Base-by-base conservation (phyloP, 208 protist genomes). In the Trypanosomatidae sp. region DNA sequence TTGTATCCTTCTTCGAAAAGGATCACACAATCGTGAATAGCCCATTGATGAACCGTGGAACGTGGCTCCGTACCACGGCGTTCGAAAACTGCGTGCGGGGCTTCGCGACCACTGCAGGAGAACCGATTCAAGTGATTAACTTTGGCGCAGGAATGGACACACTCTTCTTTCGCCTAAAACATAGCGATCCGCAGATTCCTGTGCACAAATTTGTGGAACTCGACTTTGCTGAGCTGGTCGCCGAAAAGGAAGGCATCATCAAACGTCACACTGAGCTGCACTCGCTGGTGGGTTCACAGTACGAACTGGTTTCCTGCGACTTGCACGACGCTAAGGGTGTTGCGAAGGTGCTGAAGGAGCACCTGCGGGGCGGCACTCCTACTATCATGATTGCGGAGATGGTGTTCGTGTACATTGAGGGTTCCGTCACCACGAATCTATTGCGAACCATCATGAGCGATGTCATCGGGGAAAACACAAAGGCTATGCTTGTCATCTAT, bases 361-460 rank as follows among this genome's bases (percentile, higher is more conserved):
- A 85, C 72, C 66, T 89, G 22, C 59, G 72, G 17, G 76, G 72
- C 28, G 81, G 80, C 47, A 52, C 85, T 15, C 93, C 93, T 3
- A 97, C 93, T 3, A 81, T 97, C 36, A 66, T 97, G 30, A 70
- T 97, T 10, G 93, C 91, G 9, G 93, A 97, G 74, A 95, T 95
- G 89, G 90, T 97, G 7, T 95, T 97, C 76, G 91, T 97, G 4
- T 97, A 97, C 79, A 86, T 97, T 67, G 88, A 94, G 46, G 86
- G 82, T 28, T 56, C 69, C 39, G 77, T 89, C 68, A 91, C 88
- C 0, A 92, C 91, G 47, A 75, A 80, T 33, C 83, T 97, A 22
- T 81, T 97, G 28, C 73, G 74, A 22, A 71, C 71, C 10, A 86
- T 81, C 9, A 67, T 95, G 65, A 68, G 79, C 33, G 79, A 92